These are phyloP conservation scores for Coniochaeta ligniaria DNA, from an alignment of 2,329 filamentous ascomycete species.

Conservation along the genomic window DNA sequence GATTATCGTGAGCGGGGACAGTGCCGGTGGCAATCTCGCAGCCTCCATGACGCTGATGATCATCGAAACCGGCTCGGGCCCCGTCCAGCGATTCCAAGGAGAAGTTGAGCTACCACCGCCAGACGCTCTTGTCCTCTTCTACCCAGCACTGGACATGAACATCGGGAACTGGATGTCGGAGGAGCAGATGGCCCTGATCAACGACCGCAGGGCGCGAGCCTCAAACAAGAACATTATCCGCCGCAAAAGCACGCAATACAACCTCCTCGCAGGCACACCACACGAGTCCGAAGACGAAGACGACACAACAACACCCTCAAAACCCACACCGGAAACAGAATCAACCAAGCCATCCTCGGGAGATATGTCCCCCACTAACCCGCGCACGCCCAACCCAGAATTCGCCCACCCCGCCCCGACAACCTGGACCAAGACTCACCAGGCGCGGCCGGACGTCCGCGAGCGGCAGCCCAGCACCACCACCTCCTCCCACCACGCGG, in stretches of 20 bases:
- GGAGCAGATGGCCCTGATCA: slow-evolving; percentile 91
- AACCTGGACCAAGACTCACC: slow-evolving; percentile 19
- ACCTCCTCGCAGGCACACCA: slow-evolving; percentile 74
- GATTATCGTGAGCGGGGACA: slow-evolving; percentile 71
- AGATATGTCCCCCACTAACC: slow-evolving; percentile 7
- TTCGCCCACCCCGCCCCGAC: slow-evolving; percentile 41
- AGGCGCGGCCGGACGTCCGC: not conserved
- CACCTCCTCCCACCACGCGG: slow-evolving; percentile 40
- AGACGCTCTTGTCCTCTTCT: slow-evolving; percentile 64
- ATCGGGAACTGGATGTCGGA: slow-evolving; percentile 99
- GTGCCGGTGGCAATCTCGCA: slow-evolving; percentile 74
- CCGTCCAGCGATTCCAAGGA: slow-evolving; percentile 25
- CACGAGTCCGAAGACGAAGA: slow-evolving; percentile 72
- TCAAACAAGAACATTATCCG: slow-evolving; percentile 73
- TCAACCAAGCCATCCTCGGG: not conserved
- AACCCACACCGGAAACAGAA: slow-evolving; percentile 6
- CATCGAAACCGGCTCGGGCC: slow-evolving; percentile 61
- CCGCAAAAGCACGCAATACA: slow-evolving; percentile 85
- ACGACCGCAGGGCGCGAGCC: slow-evolving; percentile 69
- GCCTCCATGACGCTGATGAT: slow-evolving; percentile 83
- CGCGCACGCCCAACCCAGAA: slow-evolving; percentile 36
- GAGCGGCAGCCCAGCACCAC: slow-evolving; percentile 13
- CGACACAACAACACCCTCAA: slow-evolving; percentile 26
- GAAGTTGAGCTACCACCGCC: not conserved
- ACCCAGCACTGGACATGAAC: slow-evolving; percentile 91